Base-by-base conservation (phyloP, 1,284 basidiomycete species). In the Microbotryum lychnidis-dioicae region DNA sequence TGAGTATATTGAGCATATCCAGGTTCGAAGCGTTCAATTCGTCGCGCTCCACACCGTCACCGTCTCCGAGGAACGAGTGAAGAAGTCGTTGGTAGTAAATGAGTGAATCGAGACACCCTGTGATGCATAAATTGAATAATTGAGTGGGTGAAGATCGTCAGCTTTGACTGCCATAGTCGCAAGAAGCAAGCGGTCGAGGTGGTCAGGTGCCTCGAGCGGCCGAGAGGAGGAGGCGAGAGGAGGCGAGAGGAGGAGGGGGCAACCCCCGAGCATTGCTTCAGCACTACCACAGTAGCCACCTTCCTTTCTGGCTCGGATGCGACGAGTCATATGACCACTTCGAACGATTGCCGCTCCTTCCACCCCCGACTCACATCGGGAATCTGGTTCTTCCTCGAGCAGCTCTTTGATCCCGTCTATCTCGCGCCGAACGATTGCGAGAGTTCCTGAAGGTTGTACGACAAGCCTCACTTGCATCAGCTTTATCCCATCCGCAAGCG, bases 31-130 rank as follows among this genome's bases (percentile, higher is more conserved):
- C 70, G 20, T 71, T 76, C 58, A 86, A 70, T 6, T 68, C 67
- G 12, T 72, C 68, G 7, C 73, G 73, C 58, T 81, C 76, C 14
- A 62, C 31, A 18, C 21, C 53, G 18, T 25, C 25, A 23, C 21
- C 55, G 14, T 42, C 37, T 53, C 18, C 18, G 21, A 68, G 61
- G 4, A 64, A 57, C 1, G 37, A n/a, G 14, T 54, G 46, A 27
- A 67, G 58, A 0, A 64, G 56, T 9, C 60, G 58, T 31, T 68
- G 64, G 58, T 64, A 63, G 44, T 61, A 50, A 9, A 68, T 62
- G 56, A 94, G 80, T 0, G 88, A 89, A 69, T 93, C 90, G 80
- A 96, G 85, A 72, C 89, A 92, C 91, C 91, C 91, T 94, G 69
- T 23, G 18, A 9, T 23, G 51, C 21, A 51, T 33, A 10, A 20